Conservation (phyloP, 305 asterid species). For the Rubia peregrina region DNA sequence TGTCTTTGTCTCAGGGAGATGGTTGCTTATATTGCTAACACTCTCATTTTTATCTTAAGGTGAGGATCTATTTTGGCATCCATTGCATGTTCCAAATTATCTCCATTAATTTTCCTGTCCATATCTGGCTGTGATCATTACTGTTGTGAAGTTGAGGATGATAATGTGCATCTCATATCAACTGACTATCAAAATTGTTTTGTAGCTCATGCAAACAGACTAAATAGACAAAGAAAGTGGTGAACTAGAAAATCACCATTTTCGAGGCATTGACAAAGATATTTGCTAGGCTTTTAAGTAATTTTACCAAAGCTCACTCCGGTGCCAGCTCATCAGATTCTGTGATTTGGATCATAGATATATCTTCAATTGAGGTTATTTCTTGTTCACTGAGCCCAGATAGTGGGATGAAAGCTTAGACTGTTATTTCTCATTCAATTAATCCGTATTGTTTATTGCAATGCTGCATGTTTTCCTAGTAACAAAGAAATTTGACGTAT, state of each 20-base stretch:
- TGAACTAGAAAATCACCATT: neutral
- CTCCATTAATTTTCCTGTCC: neutral
- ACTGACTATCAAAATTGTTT: neutral
- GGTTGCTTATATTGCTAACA: constrained; percentile 93
- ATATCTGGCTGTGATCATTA: neutral
- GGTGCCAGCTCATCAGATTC: neutral
- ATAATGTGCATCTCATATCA: neutral
- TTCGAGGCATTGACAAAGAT: neutral
- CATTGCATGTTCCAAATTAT: neutral
- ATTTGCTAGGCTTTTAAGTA: neutral
- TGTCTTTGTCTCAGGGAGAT: constrained; percentile 79
- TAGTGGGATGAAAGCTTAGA: neutral
- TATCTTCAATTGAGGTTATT: neutral
- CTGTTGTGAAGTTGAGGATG: neutral
- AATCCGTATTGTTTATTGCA: neutral
- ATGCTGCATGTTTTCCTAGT: neutral
- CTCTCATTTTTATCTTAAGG: constrained; percentile 94
- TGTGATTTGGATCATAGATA: neutral
- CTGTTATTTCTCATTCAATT: neutral
- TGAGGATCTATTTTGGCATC: constrained; percentile 26
- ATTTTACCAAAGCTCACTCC: neutral
- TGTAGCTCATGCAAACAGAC: neutral
- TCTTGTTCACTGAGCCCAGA: neutral
- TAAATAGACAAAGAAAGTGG: neutral
- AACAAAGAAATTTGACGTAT: neutral